Percentiles rank a stretch among this genome's conserved stretches.
Evolutionary conservation across 768 basidiomycete genomes (phyloP).

Genomic region (Punctularia strigosozonata): DNA sequence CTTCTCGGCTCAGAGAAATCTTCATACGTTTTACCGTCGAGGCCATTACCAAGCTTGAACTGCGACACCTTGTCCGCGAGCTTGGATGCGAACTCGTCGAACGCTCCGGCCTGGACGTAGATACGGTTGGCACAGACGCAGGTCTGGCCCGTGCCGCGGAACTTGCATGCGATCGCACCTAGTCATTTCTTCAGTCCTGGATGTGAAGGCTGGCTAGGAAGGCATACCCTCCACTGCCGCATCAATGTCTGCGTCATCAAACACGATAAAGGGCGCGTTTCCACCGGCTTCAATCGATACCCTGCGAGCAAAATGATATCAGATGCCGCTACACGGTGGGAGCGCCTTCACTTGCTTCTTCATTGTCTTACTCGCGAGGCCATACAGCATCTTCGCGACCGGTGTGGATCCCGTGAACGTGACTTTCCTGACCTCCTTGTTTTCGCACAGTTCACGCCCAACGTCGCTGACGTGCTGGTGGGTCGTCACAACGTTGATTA

Average conservation of each 20-base stretch:
- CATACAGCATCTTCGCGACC: slow-evolving; percentile 67
- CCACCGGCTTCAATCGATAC: slow-evolving; percentile 84
- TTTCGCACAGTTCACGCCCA: slow-evolving; percentile 91
- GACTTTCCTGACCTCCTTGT: slow-evolving; percentile 74
- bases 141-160: slow-evolving; percentile 73
- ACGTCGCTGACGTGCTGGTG: slow-evolving; percentile 77
- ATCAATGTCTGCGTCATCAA: slow-evolving; percentile 90
- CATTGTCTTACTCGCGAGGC: slow-evolving; percentile 61
- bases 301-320: slow-evolving; percentile 14
- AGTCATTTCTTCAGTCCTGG: background rate
- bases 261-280: slow-evolving; percentile 94
- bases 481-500: slow-evolving; percentile 90
- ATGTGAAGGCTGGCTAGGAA: slow-evolving; percentile 4
- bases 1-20: no score
- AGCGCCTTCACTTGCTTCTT: slow-evolving; percentile 50
- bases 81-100: slow-evolving; percentile 84
- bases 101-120: slow-evolving; percentile 83
- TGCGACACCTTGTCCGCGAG: slow-evolving; percentile 73
- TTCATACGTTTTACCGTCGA: slow-evolving; percentile 63
- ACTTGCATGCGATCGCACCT: slow-evolving; percentile 72
- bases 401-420: slow-evolving; percentile 85
- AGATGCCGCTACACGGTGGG: background rate
- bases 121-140: slow-evolving; percentile 87
- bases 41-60: slow-evolving; percentile 84
- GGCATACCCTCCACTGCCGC: slow-evolving; percentile 73